Conservation (phyloP, 768 basidiomycete species). For the Suillus clintonianus region DNA sequence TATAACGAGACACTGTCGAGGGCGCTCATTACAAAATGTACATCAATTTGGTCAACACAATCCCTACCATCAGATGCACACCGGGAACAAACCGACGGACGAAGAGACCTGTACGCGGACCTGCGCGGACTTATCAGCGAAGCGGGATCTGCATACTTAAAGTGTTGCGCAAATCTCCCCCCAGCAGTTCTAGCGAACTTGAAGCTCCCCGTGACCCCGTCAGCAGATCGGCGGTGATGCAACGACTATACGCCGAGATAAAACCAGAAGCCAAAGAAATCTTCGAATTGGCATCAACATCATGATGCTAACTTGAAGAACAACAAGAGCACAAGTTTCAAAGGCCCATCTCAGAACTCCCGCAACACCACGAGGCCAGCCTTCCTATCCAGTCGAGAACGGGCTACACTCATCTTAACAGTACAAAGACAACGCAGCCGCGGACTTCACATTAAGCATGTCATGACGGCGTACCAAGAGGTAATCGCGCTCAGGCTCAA, state of each 20-base stretch:
- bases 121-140: neutral
- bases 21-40: too few relatives aligned
- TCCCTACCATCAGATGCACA: neutral
- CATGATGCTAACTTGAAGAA: neutral
- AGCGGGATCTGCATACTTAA: neutral
- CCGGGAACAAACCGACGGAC: neutral
- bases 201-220: too few relatives aligned
- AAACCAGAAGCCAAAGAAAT: neutral
- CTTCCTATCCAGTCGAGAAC: neutral
- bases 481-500: too few relatives aligned
- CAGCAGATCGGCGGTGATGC: neutral
- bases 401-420: neutral
- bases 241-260: neutral
- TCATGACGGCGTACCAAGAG: too few relatives aligned
- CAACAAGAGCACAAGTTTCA: neutral
- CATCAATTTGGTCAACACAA: too few relatives aligned
- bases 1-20: too few relatives aligned
- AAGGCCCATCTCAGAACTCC: neutral
- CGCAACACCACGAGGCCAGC: neutral
- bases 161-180: neutral
- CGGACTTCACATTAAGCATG: neutral
- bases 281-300: neutral
- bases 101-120: too few relatives aligned
- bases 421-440: neutral
- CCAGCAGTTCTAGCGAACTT: too few relatives aligned